Evolutionary conservation across 169 alveolate species (phyloP).

Genomic region (Plasmodium yoelii): DNA sequence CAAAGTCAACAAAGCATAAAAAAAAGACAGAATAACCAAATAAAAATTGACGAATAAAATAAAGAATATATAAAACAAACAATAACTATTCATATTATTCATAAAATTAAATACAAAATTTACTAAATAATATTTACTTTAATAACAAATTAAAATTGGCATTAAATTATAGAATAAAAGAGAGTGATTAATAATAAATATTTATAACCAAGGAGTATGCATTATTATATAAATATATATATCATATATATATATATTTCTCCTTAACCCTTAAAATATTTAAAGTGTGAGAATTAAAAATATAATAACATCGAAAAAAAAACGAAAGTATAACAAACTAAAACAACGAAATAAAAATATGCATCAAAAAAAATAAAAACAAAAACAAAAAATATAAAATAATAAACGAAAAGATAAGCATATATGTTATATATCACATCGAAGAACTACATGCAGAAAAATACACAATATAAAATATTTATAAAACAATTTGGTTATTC

Average conservation of each 20-base stretch:
- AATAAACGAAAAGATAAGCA: conserved; percentile 5
- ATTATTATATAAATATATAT: too few relatives aligned
- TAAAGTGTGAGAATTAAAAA: conserved; percentile 38
- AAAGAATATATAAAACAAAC: conserved; percentile 2
- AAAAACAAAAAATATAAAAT: conserved; percentile 3
- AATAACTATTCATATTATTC: conserved; percentile 16
- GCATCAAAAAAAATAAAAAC: conserved; percentile 2
- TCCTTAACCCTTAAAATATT: conserved; percentile 28
- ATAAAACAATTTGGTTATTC: background rate
- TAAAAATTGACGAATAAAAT: background rate
- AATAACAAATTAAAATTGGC: conserved; percentile 30
- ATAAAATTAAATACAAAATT: conserved; percentile 14
- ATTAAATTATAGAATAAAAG: conserved; percentile 24
- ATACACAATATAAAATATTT: conserved; percentile 37
- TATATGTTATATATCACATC: conserved; percentile 8
- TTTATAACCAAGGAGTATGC: too few relatives aligned
- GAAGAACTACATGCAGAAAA: conserved; percentile 35
- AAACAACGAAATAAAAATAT: conserved; percentile 14
- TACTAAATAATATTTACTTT: conserved; percentile 25
- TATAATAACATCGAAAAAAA: conserved; percentile 30
- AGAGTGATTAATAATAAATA: conserved; percentile 12
- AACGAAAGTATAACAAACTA: background rate
- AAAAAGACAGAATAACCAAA: conserved; percentile 1
- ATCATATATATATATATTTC: background rate
- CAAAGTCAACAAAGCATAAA: conserved; percentile 8